Evolutionary conservation across 2,329 filamentous ascomycete species (phyloP).

Genomic region (Teratosphaeria nubilosa): DNA sequence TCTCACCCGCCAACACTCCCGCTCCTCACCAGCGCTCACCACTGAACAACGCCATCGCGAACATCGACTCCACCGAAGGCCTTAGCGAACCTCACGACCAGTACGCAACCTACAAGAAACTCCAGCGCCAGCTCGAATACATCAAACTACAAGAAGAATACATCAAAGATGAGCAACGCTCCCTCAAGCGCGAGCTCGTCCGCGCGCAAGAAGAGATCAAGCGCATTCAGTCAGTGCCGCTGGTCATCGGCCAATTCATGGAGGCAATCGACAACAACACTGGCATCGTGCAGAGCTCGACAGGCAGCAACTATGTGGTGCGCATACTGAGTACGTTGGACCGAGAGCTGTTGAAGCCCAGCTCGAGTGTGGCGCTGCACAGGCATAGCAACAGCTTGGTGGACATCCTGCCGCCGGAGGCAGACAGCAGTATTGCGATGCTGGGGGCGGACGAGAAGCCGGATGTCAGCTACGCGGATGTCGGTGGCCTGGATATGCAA

Average conservation of each 20-base stretch:
- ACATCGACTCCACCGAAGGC: conserved; percentile 82
- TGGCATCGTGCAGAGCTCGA: conserved; percentile 96
- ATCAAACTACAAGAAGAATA: conserved; percentile 99
- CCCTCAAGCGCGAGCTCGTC: conserved; percentile 92
- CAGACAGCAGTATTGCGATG: conserved; percentile 98
- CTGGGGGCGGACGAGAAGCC: conserved; percentile 93
- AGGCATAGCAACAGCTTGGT: conserved; percentile 97
- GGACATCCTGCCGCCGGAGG: conserved; percentile 96
- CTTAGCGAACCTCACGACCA: conserved; percentile 77
- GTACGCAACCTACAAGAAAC: conserved; percentile 90
- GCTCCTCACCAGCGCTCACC: conserved; percentile 72
- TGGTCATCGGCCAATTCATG: conserved; percentile 99
- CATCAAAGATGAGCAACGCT: conserved; percentile 99
- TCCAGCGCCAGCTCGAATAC: conserved; percentile 91
- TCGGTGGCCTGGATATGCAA: conserved; percentile 97
- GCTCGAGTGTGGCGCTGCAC: conserved; percentile 92
- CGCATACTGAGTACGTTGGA: conserved; percentile 96
- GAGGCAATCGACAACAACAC: conserved; percentile 99
- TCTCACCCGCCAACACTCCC: conserved; percentile 64
- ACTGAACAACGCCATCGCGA: conserved; percentile 68
- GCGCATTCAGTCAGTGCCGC: conserved; percentile 92
- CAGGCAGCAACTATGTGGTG: conserved; percentile 97
- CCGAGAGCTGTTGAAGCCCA: conserved; percentile 94
- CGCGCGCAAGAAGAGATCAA: conserved; percentile 99
- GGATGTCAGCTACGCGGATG: conserved; percentile 94